phyloP scores from a whole-genome alignment of 306 rosid species.

The Cicer pinnatifidum region DNA sequence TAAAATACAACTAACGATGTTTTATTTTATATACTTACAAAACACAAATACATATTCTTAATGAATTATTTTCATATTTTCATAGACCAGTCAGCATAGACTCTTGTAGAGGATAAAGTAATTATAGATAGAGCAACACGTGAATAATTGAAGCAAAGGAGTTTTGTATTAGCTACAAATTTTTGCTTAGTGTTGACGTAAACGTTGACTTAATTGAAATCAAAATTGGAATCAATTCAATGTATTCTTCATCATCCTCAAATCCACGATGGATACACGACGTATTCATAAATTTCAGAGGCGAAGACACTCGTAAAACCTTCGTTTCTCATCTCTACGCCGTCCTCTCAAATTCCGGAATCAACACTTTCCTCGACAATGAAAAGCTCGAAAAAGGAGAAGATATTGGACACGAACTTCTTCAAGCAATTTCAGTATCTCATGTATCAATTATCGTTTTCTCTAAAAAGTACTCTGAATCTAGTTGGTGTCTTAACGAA shows the following conservation, averaged over 20 bases:
- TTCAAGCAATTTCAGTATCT: constrained; percentile 29
- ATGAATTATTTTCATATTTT: too few species aligned
- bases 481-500: constrained; percentile 39
- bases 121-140: too few species aligned
- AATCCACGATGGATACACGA: constrained; percentile 10
- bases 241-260: constrained; percentile 18
- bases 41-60: too few species aligned
- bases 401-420: not conserved
- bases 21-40: too few species aligned
- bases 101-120: too few species aligned
- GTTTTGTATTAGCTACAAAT: too few species aligned
- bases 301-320: not conserved
- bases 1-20: too few species aligned
- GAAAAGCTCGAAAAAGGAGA: not conserved
- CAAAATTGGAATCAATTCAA: not conserved
- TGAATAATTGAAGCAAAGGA: too few species aligned
- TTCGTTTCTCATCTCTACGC: constrained; percentile 14
- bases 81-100: too few species aligned
- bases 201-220: not conserved
- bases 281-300: constrained; percentile 44
- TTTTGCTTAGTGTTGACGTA: not conserved
- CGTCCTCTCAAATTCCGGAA: not conserved
- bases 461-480: not conserved
- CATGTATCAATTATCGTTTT: constrained; percentile 13
- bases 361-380: constrained; percentile 19